A percentile compares a stretch with the other conserved stretches of the same genome.
These are phyloP conservation scores for Mycena venus DNA, from an alignment of 768 basidiomycete genomes.

Conservation along the genomic window DNA sequence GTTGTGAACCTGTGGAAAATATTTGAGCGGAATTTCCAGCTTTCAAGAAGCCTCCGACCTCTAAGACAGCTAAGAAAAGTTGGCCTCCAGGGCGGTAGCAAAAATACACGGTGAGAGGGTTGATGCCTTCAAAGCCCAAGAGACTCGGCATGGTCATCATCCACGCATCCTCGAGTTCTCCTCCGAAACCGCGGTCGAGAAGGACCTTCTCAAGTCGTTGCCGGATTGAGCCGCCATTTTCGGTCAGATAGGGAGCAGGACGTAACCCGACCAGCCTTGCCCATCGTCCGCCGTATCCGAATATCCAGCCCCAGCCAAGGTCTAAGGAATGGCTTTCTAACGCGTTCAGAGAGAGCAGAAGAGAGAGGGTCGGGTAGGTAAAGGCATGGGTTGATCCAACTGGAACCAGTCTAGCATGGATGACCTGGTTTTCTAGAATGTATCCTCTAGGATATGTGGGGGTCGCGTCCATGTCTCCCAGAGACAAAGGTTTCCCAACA, in stretches of 20 bases:
- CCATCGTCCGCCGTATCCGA: conserved; percentile 64
- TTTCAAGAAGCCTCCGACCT: conserved; percentile 54
- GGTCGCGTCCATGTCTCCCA: background rate
- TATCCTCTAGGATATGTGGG: conserved; percentile 47
- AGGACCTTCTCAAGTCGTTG: conserved; percentile 58
- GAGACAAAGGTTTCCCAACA: too few relatives aligned
- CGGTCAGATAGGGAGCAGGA: conserved; percentile 57
- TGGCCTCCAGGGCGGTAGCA: conserved; percentile 57
- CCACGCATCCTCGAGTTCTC: conserved; percentile 67
- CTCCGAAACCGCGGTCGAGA: conserved; percentile 40
- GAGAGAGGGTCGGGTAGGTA: conserved; percentile 69
- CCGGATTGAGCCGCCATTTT: conserved; percentile 46
- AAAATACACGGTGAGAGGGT: conserved; percentile 79
- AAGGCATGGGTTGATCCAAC: conserved; percentile 63
- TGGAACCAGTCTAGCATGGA: conserved; percentile 68
- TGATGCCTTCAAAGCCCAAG: conserved; percentile 76
- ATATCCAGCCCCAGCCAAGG: conserved; percentile 61
- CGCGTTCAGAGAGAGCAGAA: conserved; percentile 68
- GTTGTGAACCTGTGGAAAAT: conserved; percentile 68
- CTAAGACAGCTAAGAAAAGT: conserved; percentile 64
- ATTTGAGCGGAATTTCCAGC: background rate
- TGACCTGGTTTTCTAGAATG: conserved; percentile 65
- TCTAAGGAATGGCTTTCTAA: conserved; percentile 65
- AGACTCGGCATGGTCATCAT: conserved; percentile 83
- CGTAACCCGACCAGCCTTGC: conserved; percentile 63